These are phyloP conservation scores for Spencermartinsiella ligniputridi DNA, from an alignment of 1,139 yeast species.

Conservation along the genomic window DNA sequence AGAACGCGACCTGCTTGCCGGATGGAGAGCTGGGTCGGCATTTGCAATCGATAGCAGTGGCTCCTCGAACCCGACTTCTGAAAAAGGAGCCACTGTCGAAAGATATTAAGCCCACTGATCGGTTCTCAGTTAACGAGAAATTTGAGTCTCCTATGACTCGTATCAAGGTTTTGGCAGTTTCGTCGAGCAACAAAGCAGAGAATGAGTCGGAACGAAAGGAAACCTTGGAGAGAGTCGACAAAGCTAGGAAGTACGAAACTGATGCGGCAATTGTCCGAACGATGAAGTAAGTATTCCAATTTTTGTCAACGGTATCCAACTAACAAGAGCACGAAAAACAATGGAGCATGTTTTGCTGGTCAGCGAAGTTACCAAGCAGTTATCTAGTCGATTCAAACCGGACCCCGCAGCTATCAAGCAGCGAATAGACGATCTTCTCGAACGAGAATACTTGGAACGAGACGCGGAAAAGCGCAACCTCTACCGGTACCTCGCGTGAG, in stretches of 20 bases:
- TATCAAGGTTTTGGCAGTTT: constrained; percentile 74
- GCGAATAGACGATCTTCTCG: constrained; percentile 75
- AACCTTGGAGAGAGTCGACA: constrained; percentile 41
- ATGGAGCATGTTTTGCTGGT: constrained; percentile 62
- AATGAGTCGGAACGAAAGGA: constrained; percentile 39
- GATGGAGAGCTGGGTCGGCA: constrained; percentile 68
- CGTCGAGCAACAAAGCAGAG: constrained; percentile 39
- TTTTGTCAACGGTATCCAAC: not conserved
- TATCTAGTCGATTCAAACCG: constrained; percentile 64
- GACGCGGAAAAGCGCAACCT: constrained; percentile 56
- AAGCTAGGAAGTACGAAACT: constrained; percentile 53
- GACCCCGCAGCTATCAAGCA: constrained; percentile 64
- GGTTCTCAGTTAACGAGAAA: constrained; percentile 62
- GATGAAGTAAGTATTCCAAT: constrained; percentile 53
- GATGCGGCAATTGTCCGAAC: constrained; percentile 89
- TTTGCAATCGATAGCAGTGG: constrained; percentile 78
- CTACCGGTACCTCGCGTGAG: constrained; percentile 69
- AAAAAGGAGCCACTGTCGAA: constrained; percentile 71
- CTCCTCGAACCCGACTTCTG: constrained; percentile 72
- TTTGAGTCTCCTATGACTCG: constrained; percentile 69
- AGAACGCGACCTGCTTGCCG: constrained; percentile 67
- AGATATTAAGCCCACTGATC: constrained; percentile 61
- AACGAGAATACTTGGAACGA: constrained; percentile 76
- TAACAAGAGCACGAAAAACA: constrained; percentile 40
- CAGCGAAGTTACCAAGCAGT: constrained; percentile 59